These are phyloP conservation scores for Lasiodiplodia sp. DNA, from an alignment of 2,329 filamentous ascomycete genomes.

Conservation along the genomic window DNA sequence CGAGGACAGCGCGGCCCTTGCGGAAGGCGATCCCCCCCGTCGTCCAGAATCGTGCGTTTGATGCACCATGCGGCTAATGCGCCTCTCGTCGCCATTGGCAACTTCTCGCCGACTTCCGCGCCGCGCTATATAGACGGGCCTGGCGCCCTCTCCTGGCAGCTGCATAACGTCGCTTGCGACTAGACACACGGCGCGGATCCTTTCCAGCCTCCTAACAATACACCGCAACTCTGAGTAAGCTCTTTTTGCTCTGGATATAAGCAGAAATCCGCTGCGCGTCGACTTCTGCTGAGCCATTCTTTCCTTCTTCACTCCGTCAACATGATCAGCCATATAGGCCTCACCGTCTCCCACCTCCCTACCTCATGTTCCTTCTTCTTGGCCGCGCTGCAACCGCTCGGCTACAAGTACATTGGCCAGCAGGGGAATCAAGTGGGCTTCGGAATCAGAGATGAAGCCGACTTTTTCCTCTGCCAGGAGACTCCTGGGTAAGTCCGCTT, in stretches of 20 bases:
- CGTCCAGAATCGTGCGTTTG: constrained; percentile 1
- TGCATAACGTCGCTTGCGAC: background rate
- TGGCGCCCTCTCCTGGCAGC: background rate
- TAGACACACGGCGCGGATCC: background rate
- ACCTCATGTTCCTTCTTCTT: constrained; percentile 85
- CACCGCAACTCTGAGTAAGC: constrained; percentile 27
- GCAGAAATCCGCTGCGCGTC: background rate
- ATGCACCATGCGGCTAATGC: constrained; percentile 11
- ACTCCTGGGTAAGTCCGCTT: constrained; percentile 60
- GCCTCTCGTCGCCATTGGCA: constrained; percentile 22
- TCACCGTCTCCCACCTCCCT: constrained; percentile 78
- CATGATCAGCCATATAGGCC: constrained; percentile 69
- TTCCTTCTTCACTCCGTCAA: background rate
- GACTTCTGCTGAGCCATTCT: background rate
- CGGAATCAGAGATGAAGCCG: constrained; percentile 64
- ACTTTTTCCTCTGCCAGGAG: constrained; percentile 70
- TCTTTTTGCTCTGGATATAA: background rate
- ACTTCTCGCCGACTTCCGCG: constrained; percentile 11
- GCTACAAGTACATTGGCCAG: constrained; percentile 73
- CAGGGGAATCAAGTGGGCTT: constrained; percentile 68
- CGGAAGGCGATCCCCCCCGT: background rate
- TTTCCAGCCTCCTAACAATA: constrained; percentile 14
- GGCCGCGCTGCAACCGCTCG: constrained; percentile 77
- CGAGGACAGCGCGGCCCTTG: constrained; percentile 1
- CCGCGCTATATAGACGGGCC: constrained; percentile 24